A percentile compares a stretch with the other conserved stretches of the same genome.
phyloP scores from a whole-genome alignment of 2,329 filamentous ascomycete genomes.

The Fusarium paranaense region DNA sequence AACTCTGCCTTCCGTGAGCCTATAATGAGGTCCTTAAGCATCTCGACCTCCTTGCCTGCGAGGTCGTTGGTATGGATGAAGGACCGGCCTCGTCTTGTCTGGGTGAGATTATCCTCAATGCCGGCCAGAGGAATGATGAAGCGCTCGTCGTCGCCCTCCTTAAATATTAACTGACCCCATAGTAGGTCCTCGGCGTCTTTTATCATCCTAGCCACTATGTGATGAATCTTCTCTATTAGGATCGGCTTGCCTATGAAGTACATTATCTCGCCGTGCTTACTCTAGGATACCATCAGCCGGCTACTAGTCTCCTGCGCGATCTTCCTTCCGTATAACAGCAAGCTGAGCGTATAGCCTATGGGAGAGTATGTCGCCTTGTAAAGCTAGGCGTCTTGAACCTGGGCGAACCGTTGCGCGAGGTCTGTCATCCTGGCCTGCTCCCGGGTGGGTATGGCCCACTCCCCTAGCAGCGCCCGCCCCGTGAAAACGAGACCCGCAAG shows the following conservation, averaged over 20 bases:
- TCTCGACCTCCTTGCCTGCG: not conserved
- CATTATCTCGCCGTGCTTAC: not conserved
- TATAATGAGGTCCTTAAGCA: not conserved
- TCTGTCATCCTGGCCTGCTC: not conserved
- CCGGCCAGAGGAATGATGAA: not conserved
- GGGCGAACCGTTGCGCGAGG: not conserved
- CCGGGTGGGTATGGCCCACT: not conserved
- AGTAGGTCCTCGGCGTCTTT: not conserved
- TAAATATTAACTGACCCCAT: slow-evolving; percentile 1
- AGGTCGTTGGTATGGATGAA: slow-evolving; percentile 1
- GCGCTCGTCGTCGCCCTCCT: not conserved
- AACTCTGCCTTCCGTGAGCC: not conserved
- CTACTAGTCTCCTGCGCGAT: not conserved
- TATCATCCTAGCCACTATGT: not conserved
- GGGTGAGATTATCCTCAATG: not conserved
- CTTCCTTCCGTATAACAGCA: not conserved
- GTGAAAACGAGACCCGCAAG: not conserved
- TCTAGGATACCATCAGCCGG: not conserved
- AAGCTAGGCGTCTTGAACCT: not conserved
- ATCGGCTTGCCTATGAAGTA: slow-evolving; percentile 3
- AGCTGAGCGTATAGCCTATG: slow-evolving; percentile 4
- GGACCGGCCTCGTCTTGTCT: not conserved
- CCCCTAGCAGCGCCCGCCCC: not conserved
- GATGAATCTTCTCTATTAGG: not conserved
- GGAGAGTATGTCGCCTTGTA: slow-evolving; percentile 3